Conservation (phyloP, 83 land plant species). For the Larix sibirica region DNA sequence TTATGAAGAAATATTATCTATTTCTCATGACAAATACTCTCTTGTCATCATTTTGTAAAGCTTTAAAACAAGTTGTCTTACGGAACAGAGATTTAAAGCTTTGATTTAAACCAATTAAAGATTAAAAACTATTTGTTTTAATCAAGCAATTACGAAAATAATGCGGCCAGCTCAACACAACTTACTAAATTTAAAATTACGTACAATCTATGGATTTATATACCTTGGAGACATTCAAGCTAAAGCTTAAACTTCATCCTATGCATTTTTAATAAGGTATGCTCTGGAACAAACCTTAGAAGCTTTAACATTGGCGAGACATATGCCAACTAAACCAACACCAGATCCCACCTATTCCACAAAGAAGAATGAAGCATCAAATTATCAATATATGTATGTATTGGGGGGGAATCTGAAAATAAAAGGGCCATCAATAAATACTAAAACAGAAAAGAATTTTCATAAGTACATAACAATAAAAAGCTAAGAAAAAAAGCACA, state of each 20-base stretch:
- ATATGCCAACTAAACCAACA: slow-evolving; percentile 71
- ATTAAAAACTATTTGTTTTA: neutral
- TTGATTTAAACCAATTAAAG: neutral
- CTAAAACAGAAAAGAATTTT: no score
- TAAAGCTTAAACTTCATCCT: neutral
- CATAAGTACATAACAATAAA: no score
- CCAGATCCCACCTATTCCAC: slow-evolving; percentile 67
- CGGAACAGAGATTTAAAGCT: no score
- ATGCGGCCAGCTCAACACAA: neutral
- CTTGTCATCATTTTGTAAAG: neutral
- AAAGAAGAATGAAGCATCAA: no score
- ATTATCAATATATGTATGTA: no score
- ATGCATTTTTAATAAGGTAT: neutral
- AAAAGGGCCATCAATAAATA: no score
- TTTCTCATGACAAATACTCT: neutral
- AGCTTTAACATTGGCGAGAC: slow-evolving; percentile 51
- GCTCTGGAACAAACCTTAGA: slow-evolving; percentile 34
- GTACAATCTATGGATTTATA: neutral
- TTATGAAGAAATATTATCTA: neutral
- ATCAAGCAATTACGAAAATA: no score
- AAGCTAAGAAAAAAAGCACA: no score
- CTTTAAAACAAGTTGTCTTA: neutral
- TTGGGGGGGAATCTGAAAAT: no score
- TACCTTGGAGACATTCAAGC: neutral
- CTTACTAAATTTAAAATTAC: neutral